A percentile compares a stretch with the other conserved stretches of the same genome.
These are phyloP conservation scores for Cladophialophora psammophila DNA, from an alignment of 2,329 filamentous ascomycete genomes.

Conservation along the genomic window DNA sequence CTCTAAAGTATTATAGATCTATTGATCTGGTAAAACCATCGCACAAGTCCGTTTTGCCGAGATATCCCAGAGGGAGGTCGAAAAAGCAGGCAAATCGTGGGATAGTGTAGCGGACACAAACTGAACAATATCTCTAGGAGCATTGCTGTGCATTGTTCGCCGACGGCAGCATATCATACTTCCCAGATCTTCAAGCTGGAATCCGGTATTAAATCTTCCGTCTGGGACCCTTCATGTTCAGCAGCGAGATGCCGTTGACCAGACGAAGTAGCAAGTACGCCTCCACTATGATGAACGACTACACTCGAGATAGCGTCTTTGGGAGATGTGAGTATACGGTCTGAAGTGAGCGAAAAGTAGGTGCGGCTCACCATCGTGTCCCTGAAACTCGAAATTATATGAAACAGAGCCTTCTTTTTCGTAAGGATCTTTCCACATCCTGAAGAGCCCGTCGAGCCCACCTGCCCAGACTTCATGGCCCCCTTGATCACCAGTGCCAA, in stretches of 20 bases:
- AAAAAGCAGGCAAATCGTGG: not conserved
- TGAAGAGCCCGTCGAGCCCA: slow-evolving; percentile 62
- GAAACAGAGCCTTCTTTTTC: slow-evolving; percentile 49
- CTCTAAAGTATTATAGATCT: no score
- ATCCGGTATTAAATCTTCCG: slow-evolving; percentile 34
- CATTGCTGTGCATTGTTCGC: not conserved
- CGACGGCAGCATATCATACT: slow-evolving; percentile 13
- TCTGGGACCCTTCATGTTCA: slow-evolving; percentile 14
- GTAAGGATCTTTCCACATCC: slow-evolving; percentile 59
- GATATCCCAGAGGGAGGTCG: not conserved
- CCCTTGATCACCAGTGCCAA: slow-evolving; percentile 44
- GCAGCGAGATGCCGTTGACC: slow-evolving; percentile 48
- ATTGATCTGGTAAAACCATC: not conserved
- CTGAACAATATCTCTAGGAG: not conserved
- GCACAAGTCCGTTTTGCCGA: not conserved
- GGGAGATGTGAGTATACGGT: slow-evolving; percentile 9
- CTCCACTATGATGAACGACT: slow-evolving; percentile 56
- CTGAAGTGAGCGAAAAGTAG: not conserved
- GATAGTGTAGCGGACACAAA: not conserved
- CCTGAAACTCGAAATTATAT: slow-evolving; percentile 53
- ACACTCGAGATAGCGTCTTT: slow-evolving; percentile 56
- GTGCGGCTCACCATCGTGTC: slow-evolving; percentile 54
- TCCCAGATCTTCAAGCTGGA: slow-evolving; percentile 35
- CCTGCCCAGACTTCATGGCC: slow-evolving; percentile 66
- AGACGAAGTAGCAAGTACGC: slow-evolving; percentile 59